A percentile compares a stretch with the other conserved stretches of the same genome.
Evolutionary conservation across 2,329 filamentous ascomycete genomes (phyloP).

Genomic region (Alternaria brassicae): DNA sequence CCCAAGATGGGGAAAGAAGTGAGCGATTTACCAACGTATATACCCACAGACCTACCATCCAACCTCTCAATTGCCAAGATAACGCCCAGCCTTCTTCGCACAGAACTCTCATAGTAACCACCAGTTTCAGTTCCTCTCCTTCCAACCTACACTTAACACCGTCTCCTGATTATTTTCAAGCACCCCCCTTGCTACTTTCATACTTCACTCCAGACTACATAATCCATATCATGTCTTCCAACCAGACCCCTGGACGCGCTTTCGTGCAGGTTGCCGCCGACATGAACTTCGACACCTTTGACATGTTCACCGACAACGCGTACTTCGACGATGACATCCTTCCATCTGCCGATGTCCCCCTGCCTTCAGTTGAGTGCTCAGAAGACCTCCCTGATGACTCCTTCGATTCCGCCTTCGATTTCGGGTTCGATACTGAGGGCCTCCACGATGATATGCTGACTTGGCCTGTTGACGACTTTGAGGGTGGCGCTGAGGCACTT

Average conservation of each 20-base stretch:
- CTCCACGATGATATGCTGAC: background rate
- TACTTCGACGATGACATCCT: background rate
- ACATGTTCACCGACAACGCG: background rate
- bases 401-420: background rate
- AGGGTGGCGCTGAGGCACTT: background rate
- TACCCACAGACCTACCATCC: background rate
- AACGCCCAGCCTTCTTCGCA: background rate
- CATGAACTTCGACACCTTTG: background rate
- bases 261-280: background rate
- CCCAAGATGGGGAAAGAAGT: background rate
- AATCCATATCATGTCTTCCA: background rate
- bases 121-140: background rate
- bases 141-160: background rate
- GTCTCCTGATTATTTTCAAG: background rate
- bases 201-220: background rate
- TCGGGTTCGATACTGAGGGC: background rate
- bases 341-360: background rate
- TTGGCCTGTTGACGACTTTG: background rate
- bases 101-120: background rate
- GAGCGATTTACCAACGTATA: background rate
- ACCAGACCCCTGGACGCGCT: background rate
- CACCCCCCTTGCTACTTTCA: background rate
- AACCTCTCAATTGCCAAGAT: conserved; percentile 7
- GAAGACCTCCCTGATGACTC: background rate
- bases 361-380: background rate